Conservation (phyloP, 106 monocot species). For the Dioscorea zingiberensis region DNA sequence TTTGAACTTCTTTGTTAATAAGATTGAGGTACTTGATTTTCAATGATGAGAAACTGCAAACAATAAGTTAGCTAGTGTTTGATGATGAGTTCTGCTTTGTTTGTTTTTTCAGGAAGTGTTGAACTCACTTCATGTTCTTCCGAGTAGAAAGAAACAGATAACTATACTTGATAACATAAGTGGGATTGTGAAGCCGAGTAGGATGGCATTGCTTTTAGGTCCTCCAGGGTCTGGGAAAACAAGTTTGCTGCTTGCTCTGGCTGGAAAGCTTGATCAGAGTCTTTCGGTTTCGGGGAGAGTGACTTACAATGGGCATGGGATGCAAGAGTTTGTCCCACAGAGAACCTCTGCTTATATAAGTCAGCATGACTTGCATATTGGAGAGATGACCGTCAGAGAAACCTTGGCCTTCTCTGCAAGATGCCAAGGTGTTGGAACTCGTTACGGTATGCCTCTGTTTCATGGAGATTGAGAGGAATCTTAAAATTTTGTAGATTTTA, state of each 20-base stretch:
- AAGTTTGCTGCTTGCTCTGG: conserved; percentile 54
- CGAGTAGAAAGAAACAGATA: conserved; percentile 21
- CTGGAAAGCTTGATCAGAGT: conserved; percentile 38
- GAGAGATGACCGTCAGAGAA: conserved; percentile 60
- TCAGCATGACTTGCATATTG: conserved; percentile 52
- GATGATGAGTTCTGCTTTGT: neutral
- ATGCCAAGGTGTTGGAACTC: conserved; percentile 41
- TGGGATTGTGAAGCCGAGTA: conserved; percentile 1
- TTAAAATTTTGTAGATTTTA: neutral
- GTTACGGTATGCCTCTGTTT: conserved; percentile 26
- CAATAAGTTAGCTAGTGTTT: neutral
- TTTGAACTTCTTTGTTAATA: conserved; percentile 27
- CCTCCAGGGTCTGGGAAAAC: conserved; percentile 79
- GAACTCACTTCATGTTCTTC: conserved; percentile 21
- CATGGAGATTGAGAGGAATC: no score
- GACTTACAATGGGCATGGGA: conserved; percentile 51
- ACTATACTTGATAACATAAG: conserved; percentile 21
- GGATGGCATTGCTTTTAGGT: conserved; percentile 63
- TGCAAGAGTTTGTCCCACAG: conserved; percentile 56
- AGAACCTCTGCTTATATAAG: conserved; percentile 58
- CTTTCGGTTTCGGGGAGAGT: conserved; percentile 42
- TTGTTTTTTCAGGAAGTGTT: conserved; percentile 12
- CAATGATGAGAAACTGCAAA: neutral
- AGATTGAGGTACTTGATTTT: conserved; percentile 21
- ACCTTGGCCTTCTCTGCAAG: conserved; percentile 57